A percentile compares a stretch with the other conserved stretches of the same genome.
These are phyloP conservation scores for Teratosphaeria nubilosa DNA, from an alignment of 2,329 filamentous ascomycete species.

Conservation along the genomic window DNA sequence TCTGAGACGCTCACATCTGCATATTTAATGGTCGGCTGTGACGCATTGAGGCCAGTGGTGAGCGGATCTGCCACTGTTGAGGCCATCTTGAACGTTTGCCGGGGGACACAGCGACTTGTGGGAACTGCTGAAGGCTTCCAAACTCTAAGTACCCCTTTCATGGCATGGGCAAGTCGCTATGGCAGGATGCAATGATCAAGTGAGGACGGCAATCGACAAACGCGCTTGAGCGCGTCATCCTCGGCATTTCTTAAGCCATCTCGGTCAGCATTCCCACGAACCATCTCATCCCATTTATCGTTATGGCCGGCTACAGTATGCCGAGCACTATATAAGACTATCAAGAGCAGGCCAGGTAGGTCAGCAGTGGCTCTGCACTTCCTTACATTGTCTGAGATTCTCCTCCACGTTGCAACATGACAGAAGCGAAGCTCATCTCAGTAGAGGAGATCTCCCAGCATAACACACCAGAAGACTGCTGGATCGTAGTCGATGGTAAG, in stretches of 20 bases:
- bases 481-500: conserved; percentile 58
- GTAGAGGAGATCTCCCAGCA: conserved; percentile 22
- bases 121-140: neutral
- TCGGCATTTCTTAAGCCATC: neutral
- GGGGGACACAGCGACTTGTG: neutral
- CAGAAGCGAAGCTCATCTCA: conserved; percentile 8
- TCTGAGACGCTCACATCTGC: conserved; percentile 33
- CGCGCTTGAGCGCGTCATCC: neutral
- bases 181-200: neutral
- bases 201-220: neutral
- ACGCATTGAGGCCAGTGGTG: conserved; percentile 12
- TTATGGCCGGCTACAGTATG: neutral
- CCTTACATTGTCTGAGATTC: neutral
- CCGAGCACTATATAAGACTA: neutral
- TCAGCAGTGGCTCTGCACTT: too few species aligned
- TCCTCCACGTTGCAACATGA: conserved; percentile 5
- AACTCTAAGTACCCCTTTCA: neutral
- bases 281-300: neutral
- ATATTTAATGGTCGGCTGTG: conserved; percentile 25
- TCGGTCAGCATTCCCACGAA: neutral
- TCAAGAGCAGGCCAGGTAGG: neutral
- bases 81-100: neutral
- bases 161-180: neutral
- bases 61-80: conserved; percentile 9
- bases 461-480: conserved; percentile 32